Base-by-base conservation (phyloP, 495 filamentous ascomycete genomes). In the Penicillium ucsense region DNA sequence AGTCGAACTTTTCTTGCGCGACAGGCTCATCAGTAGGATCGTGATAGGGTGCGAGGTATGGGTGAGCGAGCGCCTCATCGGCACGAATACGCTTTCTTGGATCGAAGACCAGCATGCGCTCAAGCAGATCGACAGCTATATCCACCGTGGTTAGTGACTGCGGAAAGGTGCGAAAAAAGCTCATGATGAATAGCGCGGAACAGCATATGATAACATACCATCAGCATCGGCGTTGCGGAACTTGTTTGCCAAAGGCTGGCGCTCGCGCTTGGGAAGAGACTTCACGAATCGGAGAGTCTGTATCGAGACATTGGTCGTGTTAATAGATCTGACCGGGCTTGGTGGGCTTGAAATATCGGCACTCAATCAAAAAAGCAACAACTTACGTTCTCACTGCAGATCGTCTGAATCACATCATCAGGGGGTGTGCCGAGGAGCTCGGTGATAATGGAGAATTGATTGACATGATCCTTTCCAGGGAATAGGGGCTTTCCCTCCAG, bases 401-500 rank as follows among this genome's bases (percentile, higher is more conserved):
- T 98, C 8, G 89, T 95, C 67, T 94, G 82, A 59, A 97, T 96
- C 59, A 98, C 92, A 78, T 98, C 92, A 62, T 96, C 89, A 31
- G 92, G 92, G 8, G 92, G 92, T n/a, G 94, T 98, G 43, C 92
- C 92, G 34, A 98, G 78, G 45, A 98, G 80, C 66, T 98, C 92
- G 5, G 92, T 98, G 65, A 98, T 98, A 72, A 98, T 98, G 32
- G 91, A 96, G 68, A 98, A 98, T 63, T 98, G 92, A 66, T 98
- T 94, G 65, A 98, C 92, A 65, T 98, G 92, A 63, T 98, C 92
- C 71, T 98, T 98, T 64, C 92, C 92, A 1, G 94, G 92, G 78
- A 98, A 98, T 4, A 98, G 73, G 34, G 92, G 92, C 73, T 97
- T 97, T 50, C 94, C 94, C 71, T 97, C 90, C 51, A 98, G 73